Base-by-base conservation (phyloP, 306 rosid genomes). In the Oxytropis ochrocephala region DNA sequence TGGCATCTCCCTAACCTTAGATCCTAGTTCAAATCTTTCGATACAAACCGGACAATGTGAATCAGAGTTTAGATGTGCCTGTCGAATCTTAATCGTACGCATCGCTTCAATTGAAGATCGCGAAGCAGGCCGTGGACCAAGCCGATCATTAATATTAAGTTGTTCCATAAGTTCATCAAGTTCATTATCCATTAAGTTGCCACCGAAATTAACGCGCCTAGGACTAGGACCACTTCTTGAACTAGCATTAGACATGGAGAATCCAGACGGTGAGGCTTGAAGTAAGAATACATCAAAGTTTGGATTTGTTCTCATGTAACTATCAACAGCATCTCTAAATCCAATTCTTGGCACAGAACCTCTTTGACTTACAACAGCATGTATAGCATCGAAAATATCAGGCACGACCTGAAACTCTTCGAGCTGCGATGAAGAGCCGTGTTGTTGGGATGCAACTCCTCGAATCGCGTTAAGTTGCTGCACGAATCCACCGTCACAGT, bases 1-100 rank as follows among this genome's bases (percentile, higher is more conserved):
- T 0, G 96, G 89, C 96, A 90, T 85, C 58, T 58, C 74, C 67
- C 83, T 83, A 0, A 85, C 96, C 67, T 85, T 78, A 42, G 79
- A 73, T 12, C 86, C 94, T 11, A 90, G 62, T 55, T 87, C 96
- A 75, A 90, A 90, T 17, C 12, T 75, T 44, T 90, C 96, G 69
- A 81, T 61, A 75, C 94, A 90, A 65, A 85, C 84, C 0, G 94
- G 82, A 63, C 96, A 90, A 30, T 82, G 85, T n/a, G 82, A 69
- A 73, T 90, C 91, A 4, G 88, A 54, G 17, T 70, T 75, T 8
- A 87, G 79, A 79, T 90, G 91, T 5, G 57, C 64, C 5, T 77
- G 69, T 8, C 80, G 75, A 71, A 90, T 87, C 78, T 68, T 82
- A 73, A 87, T 69, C 7, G 84, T 87, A 4, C 91, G 94, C 91